phyloP scores from a whole-genome alignment of 1,284 basidiomycete genomes.

The Trametes sp. region DNA sequence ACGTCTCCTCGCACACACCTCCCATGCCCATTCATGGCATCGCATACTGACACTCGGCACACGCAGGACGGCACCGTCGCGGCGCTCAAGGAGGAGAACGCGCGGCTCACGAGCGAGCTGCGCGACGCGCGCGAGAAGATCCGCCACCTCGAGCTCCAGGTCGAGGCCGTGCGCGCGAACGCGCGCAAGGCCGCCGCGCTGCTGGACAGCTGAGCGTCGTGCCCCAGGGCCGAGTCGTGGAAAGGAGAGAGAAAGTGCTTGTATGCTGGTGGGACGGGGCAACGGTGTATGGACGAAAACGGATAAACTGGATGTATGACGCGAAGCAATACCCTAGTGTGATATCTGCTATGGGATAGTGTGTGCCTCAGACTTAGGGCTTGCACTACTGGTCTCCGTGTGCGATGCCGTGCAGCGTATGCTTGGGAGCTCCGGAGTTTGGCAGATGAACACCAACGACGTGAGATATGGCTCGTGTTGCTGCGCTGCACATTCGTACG shows the following conservation, averaged over 20 bases:
- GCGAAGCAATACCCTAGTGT: background rate
- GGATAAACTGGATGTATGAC: background rate
- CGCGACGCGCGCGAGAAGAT: slow-evolving; percentile 83
- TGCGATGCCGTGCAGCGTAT: too few relatives aligned
- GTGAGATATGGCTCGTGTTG: too few relatives aligned
- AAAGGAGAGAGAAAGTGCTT: background rate
- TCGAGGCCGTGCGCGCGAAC: slow-evolving; percentile 79
- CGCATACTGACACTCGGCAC: background rate
- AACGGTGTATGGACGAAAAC: background rate
- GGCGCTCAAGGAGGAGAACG: slow-evolving; percentile 64
- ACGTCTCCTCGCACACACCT: too few relatives aligned
- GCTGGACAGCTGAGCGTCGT: slow-evolving; percentile 34
- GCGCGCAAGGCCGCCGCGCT: slow-evolving; percentile 67
- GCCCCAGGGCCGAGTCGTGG: background rate
- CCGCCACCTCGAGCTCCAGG: slow-evolving; percentile 80
- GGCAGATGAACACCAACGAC: too few relatives aligned
- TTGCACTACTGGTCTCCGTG: too few relatives aligned
- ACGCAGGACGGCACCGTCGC: slow-evolving; percentile 34
- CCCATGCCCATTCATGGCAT: too few relatives aligned
- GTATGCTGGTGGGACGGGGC: background rate
- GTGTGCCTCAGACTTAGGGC: too few relatives aligned
- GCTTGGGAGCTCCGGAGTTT: too few relatives aligned
- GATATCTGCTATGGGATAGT: too few relatives aligned
- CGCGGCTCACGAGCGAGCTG: slow-evolving; percentile 66
- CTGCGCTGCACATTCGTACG: too few relatives aligned